Percentiles rank a stretch among this genome's conserved stretches.
Conservation (phyloP, 805 yeast species). For the Saturnispora mendoncae region DNA sequence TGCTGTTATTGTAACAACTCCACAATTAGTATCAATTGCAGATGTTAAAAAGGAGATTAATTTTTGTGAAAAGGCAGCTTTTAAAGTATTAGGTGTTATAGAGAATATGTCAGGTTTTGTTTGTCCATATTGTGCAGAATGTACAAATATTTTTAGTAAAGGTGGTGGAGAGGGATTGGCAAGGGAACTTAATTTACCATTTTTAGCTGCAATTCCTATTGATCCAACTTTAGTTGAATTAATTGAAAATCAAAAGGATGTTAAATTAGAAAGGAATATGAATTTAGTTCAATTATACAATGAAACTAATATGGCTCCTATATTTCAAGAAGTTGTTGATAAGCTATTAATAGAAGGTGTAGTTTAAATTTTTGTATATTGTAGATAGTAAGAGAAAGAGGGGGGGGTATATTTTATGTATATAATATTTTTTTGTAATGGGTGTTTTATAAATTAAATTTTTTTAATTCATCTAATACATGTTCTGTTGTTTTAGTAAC, state of each 20-base stretch:
- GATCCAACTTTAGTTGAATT: slow-evolving; percentile 86
- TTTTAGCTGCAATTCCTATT: slow-evolving; percentile 83
- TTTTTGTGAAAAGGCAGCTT: slow-evolving; percentile 79
- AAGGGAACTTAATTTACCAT: slow-evolving; percentile 49
- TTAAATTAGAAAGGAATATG: slow-evolving; percentile 34
- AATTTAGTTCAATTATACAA: slow-evolving; percentile 32
- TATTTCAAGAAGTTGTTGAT: slow-evolving; percentile 40
- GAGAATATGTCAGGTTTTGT: slow-evolving; percentile 97
- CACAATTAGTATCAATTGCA: slow-evolving; percentile 86
- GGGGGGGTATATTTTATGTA: too few relatives aligned
- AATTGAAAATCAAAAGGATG: slow-evolving; percentile 73
- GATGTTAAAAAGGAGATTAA: slow-evolving; percentile 93
- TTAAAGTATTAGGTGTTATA: slow-evolving; percentile 72
- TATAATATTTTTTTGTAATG: too few relatives aligned
- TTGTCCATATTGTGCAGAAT: slow-evolving; percentile 89
- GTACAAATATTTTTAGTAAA: slow-evolving; percentile 82
- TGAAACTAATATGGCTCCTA: slow-evolving; percentile 30
- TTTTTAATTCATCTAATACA: background rate
- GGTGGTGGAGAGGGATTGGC: slow-evolving; percentile 86
- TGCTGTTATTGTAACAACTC: slow-evolving; percentile 92
- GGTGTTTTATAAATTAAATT: slow-evolving; percentile 15
- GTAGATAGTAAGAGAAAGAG: too few relatives aligned
- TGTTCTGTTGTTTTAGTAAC: background rate
- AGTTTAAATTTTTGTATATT: too few relatives aligned
- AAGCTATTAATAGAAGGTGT: slow-evolving; percentile 17